phyloP scores from a whole-genome alignment of 129 eudicot genomes.

The Chrysanthemum seticuspe region DNA sequence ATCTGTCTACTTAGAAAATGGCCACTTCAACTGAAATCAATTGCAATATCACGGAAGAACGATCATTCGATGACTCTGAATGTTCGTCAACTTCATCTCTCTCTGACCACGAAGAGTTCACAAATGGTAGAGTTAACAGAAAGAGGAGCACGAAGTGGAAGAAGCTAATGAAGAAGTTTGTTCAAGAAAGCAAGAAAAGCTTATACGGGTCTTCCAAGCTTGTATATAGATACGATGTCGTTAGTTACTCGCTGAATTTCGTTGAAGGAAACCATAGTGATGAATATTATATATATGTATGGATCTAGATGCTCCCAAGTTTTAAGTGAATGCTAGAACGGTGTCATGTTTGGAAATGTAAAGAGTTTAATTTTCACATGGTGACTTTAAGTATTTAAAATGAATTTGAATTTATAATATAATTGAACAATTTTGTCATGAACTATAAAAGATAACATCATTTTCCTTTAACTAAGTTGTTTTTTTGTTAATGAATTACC shows the following conservation, averaged over 20 bases:
- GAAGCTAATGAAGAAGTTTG: slow-evolving; percentile 50
- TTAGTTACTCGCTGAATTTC: slow-evolving; percentile 69
- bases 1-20: background rate
- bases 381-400: too few species aligned
- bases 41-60: background rate
- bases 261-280: slow-evolving; percentile 54
- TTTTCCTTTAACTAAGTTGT: too few species aligned
- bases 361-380: too few species aligned
- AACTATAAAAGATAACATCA: too few species aligned
- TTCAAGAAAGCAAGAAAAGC: slow-evolving; percentile 56
- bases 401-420: too few species aligned
- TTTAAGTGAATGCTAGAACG: slow-evolving; percentile 10
- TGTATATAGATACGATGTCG: slow-evolving; percentile 63
- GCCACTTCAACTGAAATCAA: background rate
- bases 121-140: too few species aligned
- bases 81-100: slow-evolving; percentile 25
- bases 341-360: background rate
- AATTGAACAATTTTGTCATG: too few species aligned
- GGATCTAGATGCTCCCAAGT: slow-evolving; percentile 7
- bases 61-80: slow-evolving; percentile 16
- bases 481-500: too few species aligned
- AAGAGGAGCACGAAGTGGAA: slow-evolving; percentile 34
- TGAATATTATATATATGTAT: slow-evolving; percentile 10
- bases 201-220: slow-evolving; percentile 47
- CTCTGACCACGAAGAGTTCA: slow-evolving; percentile 56